A percentile compares a stretch with the other conserved stretches of the same genome.
These are phyloP conservation scores for Lentinula detonsa DNA, from an alignment of 768 basidiomycete species.

Conservation along the genomic window DNA sequence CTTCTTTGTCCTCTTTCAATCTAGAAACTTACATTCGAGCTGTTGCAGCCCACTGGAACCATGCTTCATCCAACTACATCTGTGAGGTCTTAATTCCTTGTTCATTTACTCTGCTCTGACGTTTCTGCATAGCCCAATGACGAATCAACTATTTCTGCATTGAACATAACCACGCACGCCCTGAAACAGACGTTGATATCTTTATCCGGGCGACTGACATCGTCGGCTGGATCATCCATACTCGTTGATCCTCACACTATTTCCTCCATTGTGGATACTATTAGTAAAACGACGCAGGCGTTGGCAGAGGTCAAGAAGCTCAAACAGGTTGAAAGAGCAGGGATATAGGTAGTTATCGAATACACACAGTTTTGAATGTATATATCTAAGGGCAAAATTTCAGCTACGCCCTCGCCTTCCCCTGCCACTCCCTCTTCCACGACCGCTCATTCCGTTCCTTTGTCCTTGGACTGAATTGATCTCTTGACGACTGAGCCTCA, in stretches of 20 bases:
- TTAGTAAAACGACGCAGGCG: constrained; percentile 59
- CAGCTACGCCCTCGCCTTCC: constrained; percentile 14
- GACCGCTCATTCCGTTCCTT: constrained; percentile 17
- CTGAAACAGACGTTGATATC: constrained; percentile 47
- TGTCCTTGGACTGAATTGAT: constrained; percentile 28
- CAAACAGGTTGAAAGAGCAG: constrained; percentile 35
- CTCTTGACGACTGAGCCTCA: constrained; percentile 61
- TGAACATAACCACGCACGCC: constrained; percentile 35
- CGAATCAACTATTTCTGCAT: constrained; percentile 6
- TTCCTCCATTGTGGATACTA: constrained; percentile 59
- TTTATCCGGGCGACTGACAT: constrained; percentile 45
- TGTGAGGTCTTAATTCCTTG: not conserved
- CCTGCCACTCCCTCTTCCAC: constrained; percentile 19
- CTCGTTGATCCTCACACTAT: constrained; percentile 44
- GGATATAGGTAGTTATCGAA: not conserved
- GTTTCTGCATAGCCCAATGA: not conserved
- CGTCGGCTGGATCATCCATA: constrained; percentile 30
- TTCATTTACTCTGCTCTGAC: not conserved
- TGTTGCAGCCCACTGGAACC: not conserved
- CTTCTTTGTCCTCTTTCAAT: not conserved
- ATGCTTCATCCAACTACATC: not conserved
- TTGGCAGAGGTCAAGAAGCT: constrained; percentile 54
- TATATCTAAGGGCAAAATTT: not conserved
- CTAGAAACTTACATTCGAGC: not conserved
- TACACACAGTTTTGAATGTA: not conserved